A percentile compares a stretch with the other conserved stretches of the same genome.
These are phyloP conservation scores for Trichosporon ovoides DNA, from an alignment of 1,284 basidiomycete genomes.

Conservation along the genomic window DNA sequence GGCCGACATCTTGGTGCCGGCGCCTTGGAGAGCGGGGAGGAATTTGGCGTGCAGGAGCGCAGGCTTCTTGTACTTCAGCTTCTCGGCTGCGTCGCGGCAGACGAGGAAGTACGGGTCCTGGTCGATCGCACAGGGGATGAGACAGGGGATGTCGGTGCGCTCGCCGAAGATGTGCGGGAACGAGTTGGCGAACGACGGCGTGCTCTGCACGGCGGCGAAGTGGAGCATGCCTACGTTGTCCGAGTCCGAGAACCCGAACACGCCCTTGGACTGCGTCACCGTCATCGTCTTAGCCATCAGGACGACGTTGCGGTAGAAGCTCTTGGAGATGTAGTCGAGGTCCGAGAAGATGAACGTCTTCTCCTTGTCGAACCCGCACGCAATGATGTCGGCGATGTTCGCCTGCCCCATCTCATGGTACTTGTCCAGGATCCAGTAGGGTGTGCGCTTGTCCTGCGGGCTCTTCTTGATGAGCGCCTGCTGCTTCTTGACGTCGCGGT, in stretches of 20 bases:
- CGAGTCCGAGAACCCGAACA: slow-evolving; percentile 95
- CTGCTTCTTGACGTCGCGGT: slow-evolving; percentile 61
- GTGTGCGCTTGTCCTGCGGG: slow-evolving; percentile 57
- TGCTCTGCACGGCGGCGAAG: slow-evolving; percentile 95
- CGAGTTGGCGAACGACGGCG: slow-evolving; percentile 95
- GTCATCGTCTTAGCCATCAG: slow-evolving; percentile 90
- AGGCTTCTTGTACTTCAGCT: slow-evolving; percentile 94
- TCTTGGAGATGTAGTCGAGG: slow-evolving; percentile 70
- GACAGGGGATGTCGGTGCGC: slow-evolving; percentile 74
- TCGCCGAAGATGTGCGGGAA: slow-evolving; percentile 97
- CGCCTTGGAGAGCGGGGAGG: slow-evolving; percentile 96
- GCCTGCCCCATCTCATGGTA: slow-evolving; percentile 75
- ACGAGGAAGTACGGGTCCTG: slow-evolving; percentile 82
- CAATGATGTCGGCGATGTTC: slow-evolving; percentile 94
- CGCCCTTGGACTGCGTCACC: slow-evolving; percentile 86
- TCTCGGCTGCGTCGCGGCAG: slow-evolving; percentile 87
- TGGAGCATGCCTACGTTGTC: slow-evolving; percentile 98
- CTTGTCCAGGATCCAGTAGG: slow-evolving; percentile 61
- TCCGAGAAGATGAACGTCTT: slow-evolving; percentile 98
- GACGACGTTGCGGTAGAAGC: slow-evolving; percentile 90
- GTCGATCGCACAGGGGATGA: slow-evolving; percentile 98
- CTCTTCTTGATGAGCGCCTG: slow-evolving; percentile 44
- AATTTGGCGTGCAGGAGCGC: slow-evolving; percentile 90
- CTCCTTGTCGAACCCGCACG: slow-evolving; percentile 67
- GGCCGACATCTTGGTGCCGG: slow-evolving; percentile 98